A percentile compares a stretch with the other conserved stretches of the same genome.
Evolutionary conservation across 1,284 basidiomycete species (phyloP).

Genomic region (Ceratobasidium sp.): DNA sequence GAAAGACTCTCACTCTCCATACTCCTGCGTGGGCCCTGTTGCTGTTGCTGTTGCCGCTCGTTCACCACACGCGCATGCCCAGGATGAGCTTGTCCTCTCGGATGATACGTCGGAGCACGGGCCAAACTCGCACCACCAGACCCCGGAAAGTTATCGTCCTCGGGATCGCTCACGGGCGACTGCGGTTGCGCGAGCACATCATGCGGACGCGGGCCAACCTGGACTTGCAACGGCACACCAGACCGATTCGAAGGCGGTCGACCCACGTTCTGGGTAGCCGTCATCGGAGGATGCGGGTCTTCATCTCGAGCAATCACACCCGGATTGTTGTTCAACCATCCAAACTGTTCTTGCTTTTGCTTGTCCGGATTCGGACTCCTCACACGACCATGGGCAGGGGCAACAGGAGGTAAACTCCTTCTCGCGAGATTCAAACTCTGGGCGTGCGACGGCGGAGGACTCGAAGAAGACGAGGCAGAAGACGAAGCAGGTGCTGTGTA

Average conservation of each 20-base stretch:
- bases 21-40: neutral
- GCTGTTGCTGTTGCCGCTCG: neutral
- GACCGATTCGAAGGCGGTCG: neutral
- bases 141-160: slow-evolving; percentile 8
- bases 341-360: slow-evolving; percentile 21
- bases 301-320: slow-evolving; percentile 12
- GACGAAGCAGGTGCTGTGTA: slow-evolving; percentile 17
- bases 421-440: slow-evolving; percentile 8
- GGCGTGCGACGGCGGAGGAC: neutral
- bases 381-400: neutral
- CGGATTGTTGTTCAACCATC: slow-evolving; percentile 31
- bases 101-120: slow-evolving; percentile 38
- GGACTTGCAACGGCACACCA: slow-evolving; percentile 18
- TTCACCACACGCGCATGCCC: slow-evolving; percentile 6
- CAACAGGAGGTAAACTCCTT: neutral
- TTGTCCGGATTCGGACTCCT: neutral
- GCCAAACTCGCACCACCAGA: neutral
- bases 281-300: slow-evolving; percentile 18
- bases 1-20: no score
- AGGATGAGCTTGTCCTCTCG: slow-evolving; percentile 27
- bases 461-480: slow-evolving; percentile 28
- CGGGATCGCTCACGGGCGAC: slow-evolving; percentile 36
- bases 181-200: slow-evolving; percentile 37
- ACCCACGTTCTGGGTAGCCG: slow-evolving; percentile 33
- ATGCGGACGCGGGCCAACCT: slow-evolving; percentile 41